Conservation (phyloP, 805 yeast genomes). For the Monosporozyma siamensis region DNA sequence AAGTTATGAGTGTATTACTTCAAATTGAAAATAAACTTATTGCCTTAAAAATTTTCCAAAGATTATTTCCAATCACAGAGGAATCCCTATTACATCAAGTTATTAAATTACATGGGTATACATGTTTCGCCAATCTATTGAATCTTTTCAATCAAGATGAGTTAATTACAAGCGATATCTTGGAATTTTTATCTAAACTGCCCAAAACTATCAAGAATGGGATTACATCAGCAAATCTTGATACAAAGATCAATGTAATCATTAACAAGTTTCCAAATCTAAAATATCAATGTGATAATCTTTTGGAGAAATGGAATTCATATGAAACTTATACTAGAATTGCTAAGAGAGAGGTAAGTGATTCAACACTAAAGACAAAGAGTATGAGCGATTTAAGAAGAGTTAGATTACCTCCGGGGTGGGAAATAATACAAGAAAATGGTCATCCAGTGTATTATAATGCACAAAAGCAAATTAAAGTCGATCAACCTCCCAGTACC, state of each 20-base stretch:
- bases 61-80: constrained; percentile 40
- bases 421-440: constrained; percentile 30
- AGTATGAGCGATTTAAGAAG: constrained; percentile 23
- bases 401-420: constrained; percentile 27
- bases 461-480: constrained; percentile 23
- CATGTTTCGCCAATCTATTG: constrained; percentile 57
- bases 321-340: constrained; percentile 80
- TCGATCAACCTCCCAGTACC: constrained; percentile 24
- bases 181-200: constrained; percentile 53
- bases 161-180: constrained; percentile 36
- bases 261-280: constrained; percentile 24
- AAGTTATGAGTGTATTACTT: constrained; percentile 71
- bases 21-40: constrained; percentile 64
- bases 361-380: constrained; percentile 9
- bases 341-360: constrained; percentile 42
- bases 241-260: constrained; percentile 38
- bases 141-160: constrained; percentile 30
- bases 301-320: constrained; percentile 60
- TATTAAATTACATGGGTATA: constrained; percentile 78
- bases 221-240: constrained; percentile 65
- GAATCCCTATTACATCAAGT: constrained; percentile 46
- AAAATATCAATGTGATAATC: constrained; percentile 26
- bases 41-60: constrained; percentile 53
- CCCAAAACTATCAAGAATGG: constrained; percentile 71
- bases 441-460: constrained; percentile 29